phyloP scores from a whole-genome alignment of 2,329 filamentous ascomycete genomes.

The Westerdykella sp. region DNA sequence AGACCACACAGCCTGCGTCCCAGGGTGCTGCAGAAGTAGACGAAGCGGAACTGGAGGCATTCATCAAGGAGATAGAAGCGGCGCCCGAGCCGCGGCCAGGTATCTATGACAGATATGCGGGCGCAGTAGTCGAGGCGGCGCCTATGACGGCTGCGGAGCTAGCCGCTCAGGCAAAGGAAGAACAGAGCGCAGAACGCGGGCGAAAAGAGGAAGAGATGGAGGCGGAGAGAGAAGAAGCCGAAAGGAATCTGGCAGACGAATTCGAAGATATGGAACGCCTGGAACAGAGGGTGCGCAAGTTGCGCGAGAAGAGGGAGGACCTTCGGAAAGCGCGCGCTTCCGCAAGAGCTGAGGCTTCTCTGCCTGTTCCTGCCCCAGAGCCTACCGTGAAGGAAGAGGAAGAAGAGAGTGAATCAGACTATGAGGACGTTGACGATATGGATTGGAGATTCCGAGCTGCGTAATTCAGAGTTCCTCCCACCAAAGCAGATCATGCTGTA shows the following conservation, averaged over 20 bases:
- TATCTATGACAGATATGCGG: slow-evolving; percentile 62
- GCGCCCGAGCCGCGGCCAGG: slow-evolving; percentile 76
- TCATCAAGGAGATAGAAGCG: slow-evolving; percentile 55
- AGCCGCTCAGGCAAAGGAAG: slow-evolving; percentile 41
- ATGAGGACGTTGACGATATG: slow-evolving; percentile 28
- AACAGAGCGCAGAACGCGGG: slow-evolving; percentile 40
- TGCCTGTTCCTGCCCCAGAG: slow-evolving; percentile 2
- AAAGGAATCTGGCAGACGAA: slow-evolving; percentile 41
- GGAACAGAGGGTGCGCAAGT: slow-evolving; percentile 40
- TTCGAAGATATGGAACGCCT: slow-evolving; percentile 47
- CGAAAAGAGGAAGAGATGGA: slow-evolving; percentile 42
- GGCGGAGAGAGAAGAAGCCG: slow-evolving; percentile 45
- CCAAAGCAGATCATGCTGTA: not conserved
- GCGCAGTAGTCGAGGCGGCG: slow-evolving; percentile 41
- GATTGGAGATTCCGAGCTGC: slow-evolving; percentile 33
- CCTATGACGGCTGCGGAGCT: slow-evolving; percentile 44
- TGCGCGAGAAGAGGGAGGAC: slow-evolving; percentile 43
- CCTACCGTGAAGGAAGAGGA: slow-evolving; percentile 6
- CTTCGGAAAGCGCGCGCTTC: slow-evolving; percentile 26
- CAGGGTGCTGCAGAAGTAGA: slow-evolving; percentile 13
- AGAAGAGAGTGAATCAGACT: slow-evolving; percentile 34
- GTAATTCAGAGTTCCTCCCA: too few species aligned
- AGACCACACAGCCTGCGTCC: slow-evolving; percentile 5
- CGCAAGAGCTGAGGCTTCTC: slow-evolving; percentile 6
- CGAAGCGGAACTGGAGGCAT: slow-evolving; percentile 52